Evolutionary conservation across 2,329 filamentous ascomycete species (phyloP), one percentile per base, ranked within the genome.

Genomic region (Stemphylium beticola): DNA sequence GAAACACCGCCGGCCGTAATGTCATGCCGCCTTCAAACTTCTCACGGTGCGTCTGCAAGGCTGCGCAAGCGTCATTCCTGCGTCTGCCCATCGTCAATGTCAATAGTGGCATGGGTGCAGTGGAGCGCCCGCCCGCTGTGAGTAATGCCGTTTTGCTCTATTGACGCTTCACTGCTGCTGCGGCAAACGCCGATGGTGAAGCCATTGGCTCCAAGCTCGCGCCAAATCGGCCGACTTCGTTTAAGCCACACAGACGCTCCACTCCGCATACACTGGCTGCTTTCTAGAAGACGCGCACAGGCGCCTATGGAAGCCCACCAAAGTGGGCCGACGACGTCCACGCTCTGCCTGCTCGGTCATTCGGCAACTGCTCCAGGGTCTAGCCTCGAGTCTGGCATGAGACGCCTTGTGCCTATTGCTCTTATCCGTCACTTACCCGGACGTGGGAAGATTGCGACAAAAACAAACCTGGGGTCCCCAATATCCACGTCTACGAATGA

Each of bases 341-440:
- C 36, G 37, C 33, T 45, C 32, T 51, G 38, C 33, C 51, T 33
- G 33, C 55, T 50, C 49, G 45, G 53, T 55, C 58, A 55, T 20
- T 37, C 57, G 53, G 41, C 56, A 66, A 67, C 65, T 31, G 49
- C 60, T 67, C 55, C 63, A 67, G 65, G 65, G 65, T 64, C 61
- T 52, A 32, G 42, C 43, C 36, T 40, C 45, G 48, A 26, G 34
- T 18, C 31, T 47, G 42, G 26, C 31, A 32, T 32, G 41, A 31
- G 15, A 24, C 46, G 34, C 41, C 39, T 44, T 40, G 51, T 42
- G 20, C 42, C 38, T 49, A 15, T 11, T 34, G 15, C 45, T 39
- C 53, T 45, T 43, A 41, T 49, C 39, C 41, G 29, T 33, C 38
- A 43, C 51, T 44, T 49, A 29, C 26, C 26, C 26, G 26, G 26